Percentiles rank a stretch among this genome's conserved stretches.
These are phyloP conservation scores for Triticum aestivum DNA, from an alignment of 176 grass and related monocot genomes.

Conservation along the genomic window IWGSC_CS_RefSeq_v2.1 NC_057805.1:190730133-190730632, in stretches of 20 bases:
- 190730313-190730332: not conserved
- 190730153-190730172: too few relatives aligned
- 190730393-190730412: conserved; percentile 8
- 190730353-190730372: not conserved
- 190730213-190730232: not conserved
- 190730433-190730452: conserved; percentile 14
- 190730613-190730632: too few relatives aligned
- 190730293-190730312: not conserved
- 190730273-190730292: not conserved
- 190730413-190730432: not conserved
- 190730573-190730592: not conserved
- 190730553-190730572: not conserved
- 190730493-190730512: conserved; percentile 10
- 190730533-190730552: conserved; percentile 9
- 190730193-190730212: conserved; percentile 15
- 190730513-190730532: not conserved
- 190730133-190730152: too few relatives aligned
- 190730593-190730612: too few relatives aligned
- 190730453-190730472: not conserved
- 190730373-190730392: not conserved
- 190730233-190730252: conserved; percentile 10
- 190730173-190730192: too few relatives aligned
- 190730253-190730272: conserved; percentile 1
- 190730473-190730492: conserved; percentile 4
- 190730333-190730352: conserved; percentile 3